Conservation (phyloP, 1,139 yeast species). For the Candida albicans region DNA sequence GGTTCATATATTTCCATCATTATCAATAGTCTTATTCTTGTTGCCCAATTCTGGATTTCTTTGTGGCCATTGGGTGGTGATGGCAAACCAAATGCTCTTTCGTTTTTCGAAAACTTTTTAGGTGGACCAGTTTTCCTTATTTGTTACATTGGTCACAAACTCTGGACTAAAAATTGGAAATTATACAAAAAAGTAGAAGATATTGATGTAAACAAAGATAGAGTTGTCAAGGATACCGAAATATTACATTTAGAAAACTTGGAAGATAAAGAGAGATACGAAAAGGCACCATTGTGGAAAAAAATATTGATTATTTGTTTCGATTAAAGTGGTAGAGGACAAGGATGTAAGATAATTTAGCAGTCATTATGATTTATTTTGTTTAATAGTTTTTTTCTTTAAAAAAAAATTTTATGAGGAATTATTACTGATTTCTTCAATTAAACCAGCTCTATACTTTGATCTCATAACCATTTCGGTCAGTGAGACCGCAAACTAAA, state of each 20-base stretch:
- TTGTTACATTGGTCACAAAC: constrained; percentile 33
- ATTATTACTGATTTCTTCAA: too few relatives aligned
- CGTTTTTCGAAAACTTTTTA: constrained; percentile 35
- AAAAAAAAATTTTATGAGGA: too few relatives aligned
- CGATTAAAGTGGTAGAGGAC: constrained; percentile 9
- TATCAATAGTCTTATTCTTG: constrained; percentile 23
- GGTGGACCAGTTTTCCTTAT: constrained; percentile 31
- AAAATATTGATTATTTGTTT: constrained; percentile 27
- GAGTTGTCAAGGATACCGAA: constrained; percentile 42
- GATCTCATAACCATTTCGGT: too few relatives aligned
- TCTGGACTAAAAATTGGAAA: constrained; percentile 24
- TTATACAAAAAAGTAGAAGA: constrained; percentile 32
- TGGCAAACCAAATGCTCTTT: constrained; percentile 30
- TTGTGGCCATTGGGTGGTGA: constrained; percentile 35
- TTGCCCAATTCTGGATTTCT: constrained; percentile 42
- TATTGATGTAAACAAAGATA: constrained; percentile 42
- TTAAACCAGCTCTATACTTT: too few relatives aligned
- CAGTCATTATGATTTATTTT: too few relatives aligned
- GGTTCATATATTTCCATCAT: constrained; percentile 22
- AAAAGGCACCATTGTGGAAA: constrained; percentile 23
- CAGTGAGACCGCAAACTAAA: too few relatives aligned
- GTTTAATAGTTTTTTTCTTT: too few relatives aligned
- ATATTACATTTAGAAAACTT: constrained; percentile 36
- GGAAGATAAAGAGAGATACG: constrained; percentile 27
- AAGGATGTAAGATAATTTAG: too few relatives aligned